Conservation (phyloP, 2,329 filamentous ascomycete species). For the Fusarium nurragi region DNA sequence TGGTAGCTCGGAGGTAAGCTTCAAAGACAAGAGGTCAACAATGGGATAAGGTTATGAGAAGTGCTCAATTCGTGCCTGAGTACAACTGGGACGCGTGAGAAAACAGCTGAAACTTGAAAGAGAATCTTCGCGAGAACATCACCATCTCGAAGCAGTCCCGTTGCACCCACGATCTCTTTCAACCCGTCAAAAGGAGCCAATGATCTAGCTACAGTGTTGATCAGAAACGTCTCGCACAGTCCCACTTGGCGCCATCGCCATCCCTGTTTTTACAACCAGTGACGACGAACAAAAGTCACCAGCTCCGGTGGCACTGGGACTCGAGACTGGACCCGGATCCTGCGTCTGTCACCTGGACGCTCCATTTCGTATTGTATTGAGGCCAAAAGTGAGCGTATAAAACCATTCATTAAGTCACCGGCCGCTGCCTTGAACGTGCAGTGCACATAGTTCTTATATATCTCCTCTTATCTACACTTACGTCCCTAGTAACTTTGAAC, state of each 20-base stretch:
- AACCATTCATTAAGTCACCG: constrained; percentile 6
- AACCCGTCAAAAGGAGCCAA: constrained; percentile 10
- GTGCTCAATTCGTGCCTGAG: constrained; percentile 33
- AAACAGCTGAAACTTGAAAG: neutral
- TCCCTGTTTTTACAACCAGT: constrained; percentile 44
- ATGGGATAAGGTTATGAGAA: constrained; percentile 19
- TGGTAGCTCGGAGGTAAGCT: constrained; percentile 16
- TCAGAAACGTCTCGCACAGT: constrained; percentile 32
- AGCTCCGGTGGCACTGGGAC: constrained; percentile 33
- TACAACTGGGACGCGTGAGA: neutral
- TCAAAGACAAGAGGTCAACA: constrained; percentile 1
- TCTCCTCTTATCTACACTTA: constrained; percentile 1
- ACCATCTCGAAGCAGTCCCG: neutral
- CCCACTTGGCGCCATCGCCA: constrained; percentile 39
- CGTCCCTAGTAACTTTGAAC: neutral
- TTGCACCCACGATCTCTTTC: neutral
- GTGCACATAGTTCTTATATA: constrained; percentile 5
- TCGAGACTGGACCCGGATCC: neutral
- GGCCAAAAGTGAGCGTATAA: constrained; percentile 25
- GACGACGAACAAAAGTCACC: constrained; percentile 42
- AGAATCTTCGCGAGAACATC: neutral
- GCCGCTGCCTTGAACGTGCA: neutral
- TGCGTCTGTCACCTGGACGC: constrained; percentile 38
- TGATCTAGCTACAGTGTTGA: constrained; percentile 36
- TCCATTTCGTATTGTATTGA: constrained; percentile 15